phyloP scores from a whole-genome alignment of 345 rosid genomes.

The Diplotaxis tenuifolia region DNA sequence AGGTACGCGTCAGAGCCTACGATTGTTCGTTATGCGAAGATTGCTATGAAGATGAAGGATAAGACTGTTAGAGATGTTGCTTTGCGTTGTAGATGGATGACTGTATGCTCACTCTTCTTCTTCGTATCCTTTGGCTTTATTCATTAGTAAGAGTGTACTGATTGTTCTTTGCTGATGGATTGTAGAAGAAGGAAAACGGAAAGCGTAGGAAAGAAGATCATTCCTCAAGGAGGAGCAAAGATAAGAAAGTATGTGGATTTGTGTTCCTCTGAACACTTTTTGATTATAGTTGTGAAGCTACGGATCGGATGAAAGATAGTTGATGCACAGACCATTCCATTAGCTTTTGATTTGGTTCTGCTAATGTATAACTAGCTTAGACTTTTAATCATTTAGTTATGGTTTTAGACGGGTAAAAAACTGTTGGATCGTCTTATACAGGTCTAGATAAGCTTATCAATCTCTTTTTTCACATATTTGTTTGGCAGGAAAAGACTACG shows the following conservation, averaged over 20 bases:
- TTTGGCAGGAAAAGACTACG: slow-evolving; percentile 62
- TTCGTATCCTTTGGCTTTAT: neutral
- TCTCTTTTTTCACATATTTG: neutral
- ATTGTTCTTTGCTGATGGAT: slow-evolving; percentile 17
- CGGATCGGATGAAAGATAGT: neutral
- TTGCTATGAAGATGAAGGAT: slow-evolving; percentile 70
- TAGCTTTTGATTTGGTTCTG: neutral
- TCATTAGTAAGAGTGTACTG: neutral
- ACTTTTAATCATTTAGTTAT: no score
- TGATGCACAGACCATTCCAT: neutral
- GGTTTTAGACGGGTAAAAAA: no score
- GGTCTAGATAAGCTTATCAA: neutral
- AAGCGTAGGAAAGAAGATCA: slow-evolving; percentile 86
- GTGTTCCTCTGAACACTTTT: neutral
- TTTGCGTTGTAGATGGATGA: slow-evolving; percentile 81
- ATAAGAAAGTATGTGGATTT: slow-evolving; percentile 57
- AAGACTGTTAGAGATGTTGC: slow-evolving; percentile 87
- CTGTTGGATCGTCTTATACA: no score
- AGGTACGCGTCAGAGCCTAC: slow-evolving; percentile 62
- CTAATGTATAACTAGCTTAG: no score
- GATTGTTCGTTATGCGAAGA: slow-evolving; percentile 72
- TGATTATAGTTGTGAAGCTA: neutral
- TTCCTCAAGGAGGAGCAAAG: slow-evolving; percentile 73
- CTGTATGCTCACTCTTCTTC: slow-evolving; percentile 43
- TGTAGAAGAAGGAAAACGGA: slow-evolving; percentile 77